Percentiles rank a stretch among this genome's conserved stretches.
These are phyloP conservation scores for Quercus wislizeni DNA, from an alignment of 306 rosid species.

Conservation along the genomic window DNA sequence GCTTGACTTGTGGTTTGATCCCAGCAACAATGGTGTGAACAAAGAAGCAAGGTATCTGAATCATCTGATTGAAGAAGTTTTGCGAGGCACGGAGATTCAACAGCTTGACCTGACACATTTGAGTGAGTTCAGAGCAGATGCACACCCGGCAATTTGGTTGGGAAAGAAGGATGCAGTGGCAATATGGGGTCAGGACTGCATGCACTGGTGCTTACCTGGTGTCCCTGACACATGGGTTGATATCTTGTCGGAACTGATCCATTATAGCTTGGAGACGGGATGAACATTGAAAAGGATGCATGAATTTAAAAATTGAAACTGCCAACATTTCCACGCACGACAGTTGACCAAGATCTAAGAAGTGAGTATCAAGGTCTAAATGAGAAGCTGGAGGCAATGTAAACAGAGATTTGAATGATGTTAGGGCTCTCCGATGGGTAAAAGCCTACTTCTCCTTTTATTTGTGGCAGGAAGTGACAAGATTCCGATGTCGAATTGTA, in stretches of 20 bases:
- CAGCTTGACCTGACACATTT: conserved; percentile 65
- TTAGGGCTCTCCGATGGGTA: too few relatives aligned
- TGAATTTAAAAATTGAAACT: background rate
- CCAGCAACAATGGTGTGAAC: conserved; percentile 81
- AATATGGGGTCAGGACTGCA: conserved; percentile 92
- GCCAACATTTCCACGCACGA: too few relatives aligned
- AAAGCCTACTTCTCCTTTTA: too few relatives aligned
- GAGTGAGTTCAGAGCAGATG: conserved; percentile 89
- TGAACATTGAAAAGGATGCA: background rate
- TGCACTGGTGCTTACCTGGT: conserved; percentile 98
- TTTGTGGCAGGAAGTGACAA: too few relatives aligned
- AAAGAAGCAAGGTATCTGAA: conserved; percentile 76
- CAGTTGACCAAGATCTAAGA: conserved; percentile 3
- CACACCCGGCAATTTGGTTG: conserved; percentile 92
- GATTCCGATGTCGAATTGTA: too few relatives aligned
- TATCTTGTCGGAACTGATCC: conserved; percentile 59
- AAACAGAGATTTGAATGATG: too few relatives aligned
- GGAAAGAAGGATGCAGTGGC: conserved; percentile 86
- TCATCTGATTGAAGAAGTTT: conserved; percentile 47
- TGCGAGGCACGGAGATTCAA: conserved; percentile 54
- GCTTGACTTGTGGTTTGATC: conserved; percentile 89
- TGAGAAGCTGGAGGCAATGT: too few relatives aligned
- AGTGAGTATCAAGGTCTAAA: too few relatives aligned
- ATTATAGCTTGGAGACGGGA: conserved; percentile 26
- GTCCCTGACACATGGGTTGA: conserved; percentile 94